Conservation (phyloP, 2,329 filamentous ascomycete species). For the Coniosporium tulheliwenetii region DNA sequence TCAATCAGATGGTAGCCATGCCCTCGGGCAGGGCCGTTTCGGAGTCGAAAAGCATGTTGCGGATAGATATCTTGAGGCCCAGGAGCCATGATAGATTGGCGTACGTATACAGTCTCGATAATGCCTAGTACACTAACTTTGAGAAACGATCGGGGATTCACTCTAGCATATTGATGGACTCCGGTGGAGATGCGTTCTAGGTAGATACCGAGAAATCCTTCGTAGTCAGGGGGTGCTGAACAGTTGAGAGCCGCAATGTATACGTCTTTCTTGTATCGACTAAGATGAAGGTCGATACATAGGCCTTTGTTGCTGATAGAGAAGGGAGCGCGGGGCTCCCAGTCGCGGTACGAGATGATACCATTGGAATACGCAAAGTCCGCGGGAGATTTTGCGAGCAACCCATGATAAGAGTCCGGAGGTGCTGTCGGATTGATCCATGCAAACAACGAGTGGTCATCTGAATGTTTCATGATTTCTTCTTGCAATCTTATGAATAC, state of each 20-base stretch:
- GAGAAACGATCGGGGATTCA: conserved; percentile 8
- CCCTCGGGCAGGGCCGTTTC: neutral
- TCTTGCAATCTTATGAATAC: conserved; percentile 19
- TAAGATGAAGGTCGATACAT: conserved; percentile 5
- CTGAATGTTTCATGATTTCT: conserved; percentile 8
- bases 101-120: conserved; percentile 13
- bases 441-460: conserved; percentile 3
- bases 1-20: conserved; percentile 2
- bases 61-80: conserved; percentile 3
- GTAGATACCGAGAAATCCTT: conserved; percentile 16
- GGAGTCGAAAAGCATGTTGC: conserved; percentile 5
- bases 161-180: conserved; percentile 10
- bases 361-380: conserved; percentile 23
- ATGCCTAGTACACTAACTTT: conserved; percentile 8
- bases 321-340: conserved; percentile 10
- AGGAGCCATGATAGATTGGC: conserved; percentile 6
- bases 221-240: conserved; percentile 14
- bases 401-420: conserved; percentile 2
- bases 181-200: conserved; percentile 10
- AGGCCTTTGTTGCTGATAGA: conserved; percentile 7
- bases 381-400: conserved; percentile 9
- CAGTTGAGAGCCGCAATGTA: conserved; percentile 18
- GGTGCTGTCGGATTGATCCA: neutral
- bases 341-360: conserved; percentile 16
- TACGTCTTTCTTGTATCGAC: conserved; percentile 3